Percentiles rank a stretch among this genome's conserved stretches.
These are phyloP conservation scores for Clitopilus passeckerianus DNA, from an alignment of 768 basidiomycete genomes.

Conservation along the genomic window DNA sequence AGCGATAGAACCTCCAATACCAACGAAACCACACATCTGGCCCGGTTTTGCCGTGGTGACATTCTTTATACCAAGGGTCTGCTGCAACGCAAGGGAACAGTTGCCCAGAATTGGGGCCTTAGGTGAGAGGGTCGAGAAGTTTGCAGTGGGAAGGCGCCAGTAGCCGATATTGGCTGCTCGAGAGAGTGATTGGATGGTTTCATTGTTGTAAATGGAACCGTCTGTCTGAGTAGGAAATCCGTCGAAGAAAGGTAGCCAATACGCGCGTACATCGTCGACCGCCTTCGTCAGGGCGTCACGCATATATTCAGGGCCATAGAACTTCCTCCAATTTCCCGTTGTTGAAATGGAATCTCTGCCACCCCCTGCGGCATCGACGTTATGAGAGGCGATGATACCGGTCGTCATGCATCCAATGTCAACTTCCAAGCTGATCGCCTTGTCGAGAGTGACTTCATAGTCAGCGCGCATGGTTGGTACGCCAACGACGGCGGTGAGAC, in stretches of 20 bases:
- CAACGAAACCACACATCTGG: constrained; percentile 8
- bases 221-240: constrained; percentile 7
- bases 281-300: constrained; percentile 11
- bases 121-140: background rate
- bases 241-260: constrained; percentile 13
- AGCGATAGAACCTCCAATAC: constrained; percentile 7
- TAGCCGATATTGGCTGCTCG: constrained; percentile 4
- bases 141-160: constrained; percentile 3
- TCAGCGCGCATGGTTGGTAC: constrained; percentile 10
- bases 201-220: constrained; percentile 10
- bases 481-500: constrained; percentile 13
- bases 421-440: constrained; percentile 14
- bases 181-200: background rate
- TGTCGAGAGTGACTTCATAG: constrained; percentile 9
- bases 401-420: constrained; percentile 15
- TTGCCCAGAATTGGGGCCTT: constrained; percentile 6
- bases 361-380: background rate
- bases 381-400: constrained; percentile 4
- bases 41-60: background rate
- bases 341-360: constrained; percentile 4
- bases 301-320: constrained; percentile 15
- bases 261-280: constrained; percentile 13
- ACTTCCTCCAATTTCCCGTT: constrained; percentile 11
- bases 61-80: background rate
- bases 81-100: constrained; percentile 3